Evolutionary conservation across 139 green algal genomes (phyloP), one percentile per base, ranked within the genome.

Genomic region (Coelastrella sp.): DNA sequence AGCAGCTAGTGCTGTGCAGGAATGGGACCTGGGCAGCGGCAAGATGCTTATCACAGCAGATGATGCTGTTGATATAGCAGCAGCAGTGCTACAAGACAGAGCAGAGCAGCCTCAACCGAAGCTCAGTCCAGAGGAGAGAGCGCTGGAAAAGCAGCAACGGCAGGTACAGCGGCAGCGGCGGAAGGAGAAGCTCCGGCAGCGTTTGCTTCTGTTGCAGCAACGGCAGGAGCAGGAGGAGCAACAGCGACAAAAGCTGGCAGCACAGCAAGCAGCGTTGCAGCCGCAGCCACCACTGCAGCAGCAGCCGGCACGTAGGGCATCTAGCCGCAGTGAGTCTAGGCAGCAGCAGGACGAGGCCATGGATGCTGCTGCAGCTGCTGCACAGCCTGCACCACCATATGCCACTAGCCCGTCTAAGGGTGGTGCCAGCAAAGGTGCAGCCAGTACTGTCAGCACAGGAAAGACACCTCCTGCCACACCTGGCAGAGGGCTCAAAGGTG

Each of bases 61-160:
- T 22, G 54, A 88, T 6, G 83, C 68, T 11, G 68, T 80, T 6
- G 66, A 73, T 11, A 32, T 87, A 22, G 66, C 83, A 71, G 47
- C 22, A 4, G 83, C 14, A 4, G 68, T 57, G 5, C 66, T 80
- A 3, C 32, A 88, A 4, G 68, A 58, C 0, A 4, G 71, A 19
- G 83, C 83, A 14, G 68, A 75, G 54, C 58, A 75, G 47, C 80
- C n/a, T 5, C 14, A 66, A 71, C 82, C 16, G 5, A 79, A 77
- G 65, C 32, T 68, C 13, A 87, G 19, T 14, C n/a, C 58, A 14
- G 65, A 77, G 54, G 65, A 88, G 57, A 23, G 68, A n/a, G 23
- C 19, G 66, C 68, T 71, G 66, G 54, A 80, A 54, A 80, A 68
- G n/a, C 83, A 88, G 83, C 83, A 88, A 68, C 83, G 68, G 19